Percentiles rank a stretch among this genome's conserved stretches.
Evolutionary conservation across 192 early-diverging fungal genomes (phyloP).

Genomic region (Coemansia sp.): DNA sequence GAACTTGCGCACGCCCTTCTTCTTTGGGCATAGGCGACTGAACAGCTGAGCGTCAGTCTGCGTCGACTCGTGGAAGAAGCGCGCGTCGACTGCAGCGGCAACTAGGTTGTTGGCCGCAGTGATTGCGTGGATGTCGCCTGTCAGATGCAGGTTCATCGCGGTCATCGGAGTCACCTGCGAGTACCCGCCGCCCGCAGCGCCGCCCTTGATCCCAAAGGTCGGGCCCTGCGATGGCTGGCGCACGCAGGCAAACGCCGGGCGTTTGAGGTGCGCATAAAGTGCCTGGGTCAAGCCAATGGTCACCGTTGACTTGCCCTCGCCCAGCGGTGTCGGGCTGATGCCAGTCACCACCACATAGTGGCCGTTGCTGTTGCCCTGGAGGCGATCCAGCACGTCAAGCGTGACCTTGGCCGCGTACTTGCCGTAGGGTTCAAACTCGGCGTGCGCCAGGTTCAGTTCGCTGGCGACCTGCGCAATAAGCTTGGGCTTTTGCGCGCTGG

Average conservation of each 20-base stretch:
- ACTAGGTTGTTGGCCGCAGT: conserved; percentile 96
- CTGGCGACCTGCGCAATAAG: conserved; percentile 68
- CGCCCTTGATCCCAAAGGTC: conserved; percentile 99
- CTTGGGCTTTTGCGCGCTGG: conserved; percentile 83
- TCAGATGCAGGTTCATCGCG: conserved; percentile 98
- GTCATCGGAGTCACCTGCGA: conserved; percentile 99
- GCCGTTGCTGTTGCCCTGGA: conserved; percentile 75
- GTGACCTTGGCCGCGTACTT: conserved; percentile 85
- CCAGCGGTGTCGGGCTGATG: conserved; percentile 97
- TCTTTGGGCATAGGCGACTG: conserved; percentile 79
- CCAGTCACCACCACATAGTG: conserved; percentile 95
- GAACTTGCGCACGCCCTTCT: conserved; percentile 81
- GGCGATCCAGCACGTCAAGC: conserved; percentile 75
- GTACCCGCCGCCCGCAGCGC: conserved; percentile 96
- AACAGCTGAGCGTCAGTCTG: conserved; percentile 67
- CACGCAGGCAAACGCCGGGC: conserved; percentile 90
- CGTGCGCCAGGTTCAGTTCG: conserved; percentile 75
- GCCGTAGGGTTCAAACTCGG: conserved; percentile 88
- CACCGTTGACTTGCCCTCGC: conserved; percentile 98
- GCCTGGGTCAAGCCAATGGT: conserved; percentile 93
- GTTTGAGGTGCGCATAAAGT: conserved; percentile 87
- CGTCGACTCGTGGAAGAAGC: conserved; percentile 96
- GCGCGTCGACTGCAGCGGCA: conserved; percentile 95
- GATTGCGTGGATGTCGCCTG: conserved; percentile 98
- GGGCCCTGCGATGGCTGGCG: conserved; percentile 99